These are phyloP conservation scores for Boletus tomentosulus DNA, from an alignment of 768 basidiomycete species.

Conservation along the genomic window DNA sequence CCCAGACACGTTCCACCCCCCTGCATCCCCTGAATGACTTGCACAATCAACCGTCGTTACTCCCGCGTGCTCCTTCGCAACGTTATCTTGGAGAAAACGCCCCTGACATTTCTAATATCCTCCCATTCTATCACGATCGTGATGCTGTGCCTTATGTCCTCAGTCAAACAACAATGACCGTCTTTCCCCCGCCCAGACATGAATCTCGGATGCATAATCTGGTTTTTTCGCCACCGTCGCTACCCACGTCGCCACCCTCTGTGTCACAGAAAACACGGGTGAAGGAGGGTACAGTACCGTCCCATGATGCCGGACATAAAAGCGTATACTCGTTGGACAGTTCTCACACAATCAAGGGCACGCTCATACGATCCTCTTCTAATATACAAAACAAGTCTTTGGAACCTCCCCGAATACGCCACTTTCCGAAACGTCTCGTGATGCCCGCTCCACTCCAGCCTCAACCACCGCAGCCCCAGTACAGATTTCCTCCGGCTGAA, in stretches of 20 bases:
- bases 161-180: constrained; percentile 10
- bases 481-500: constrained; percentile 7
- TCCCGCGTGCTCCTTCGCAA: constrained; percentile 14
- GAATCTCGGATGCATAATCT: constrained; percentile 11
- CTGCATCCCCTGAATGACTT: not conserved
- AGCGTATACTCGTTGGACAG: constrained; percentile 9
- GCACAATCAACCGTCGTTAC: constrained; percentile 2
- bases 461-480: constrained; percentile 16
- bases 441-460: constrained; percentile 69
- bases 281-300: not conserved
- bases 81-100: constrained; percentile 8
- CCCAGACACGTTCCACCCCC: not conserved
- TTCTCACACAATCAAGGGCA: constrained; percentile 1
- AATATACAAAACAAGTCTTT: constrained; percentile 4
- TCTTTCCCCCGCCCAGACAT: constrained; percentile 21
- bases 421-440: constrained; percentile 62
- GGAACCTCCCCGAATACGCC: constrained; percentile 22
- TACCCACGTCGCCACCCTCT: constrained; percentile 5
- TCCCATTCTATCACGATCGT: constrained; percentile 7
- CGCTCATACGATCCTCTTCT: constrained; percentile 4
- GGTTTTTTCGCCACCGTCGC: constrained; percentile 8
- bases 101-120: constrained; percentile 4
- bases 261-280: constrained; percentile 2
- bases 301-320: constrained; percentile 4
- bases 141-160: constrained; percentile 12